Conservation (phyloP, 495 filamentous ascomycete genomes). For the Hyaloscypha variabilis region DNA sequence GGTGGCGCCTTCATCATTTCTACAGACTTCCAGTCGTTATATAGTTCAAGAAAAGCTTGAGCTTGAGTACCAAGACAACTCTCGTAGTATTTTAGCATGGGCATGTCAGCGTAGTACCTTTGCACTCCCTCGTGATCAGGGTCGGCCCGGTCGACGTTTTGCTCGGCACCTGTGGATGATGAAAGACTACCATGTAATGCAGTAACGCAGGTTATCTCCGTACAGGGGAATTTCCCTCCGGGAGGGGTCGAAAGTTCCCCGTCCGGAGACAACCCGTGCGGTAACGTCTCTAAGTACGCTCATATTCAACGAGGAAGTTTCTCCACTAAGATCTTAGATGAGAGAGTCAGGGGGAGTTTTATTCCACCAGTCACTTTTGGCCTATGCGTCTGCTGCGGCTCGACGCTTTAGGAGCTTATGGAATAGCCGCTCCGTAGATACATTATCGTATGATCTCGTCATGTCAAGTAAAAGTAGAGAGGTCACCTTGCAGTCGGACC, state of each 20-base stretch:
- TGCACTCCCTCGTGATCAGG: too few relatives aligned
- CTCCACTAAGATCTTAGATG: conserved; percentile 2
- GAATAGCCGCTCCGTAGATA: conserved; percentile 31
- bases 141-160: too few relatives aligned
- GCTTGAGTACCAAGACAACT: conserved; percentile 16
- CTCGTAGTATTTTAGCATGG: conserved; percentile 14
- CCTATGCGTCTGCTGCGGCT: conserved; percentile 8
- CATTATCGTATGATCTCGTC: conserved; percentile 39
- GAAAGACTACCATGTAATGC: too few relatives aligned
- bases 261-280: too few relatives aligned
- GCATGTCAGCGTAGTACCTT: too few relatives aligned
- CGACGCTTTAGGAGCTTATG: conserved; percentile 29
- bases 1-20: not conserved
- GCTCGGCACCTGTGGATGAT: too few relatives aligned
- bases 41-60: conserved; percentile 21
- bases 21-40: conserved; percentile 11
- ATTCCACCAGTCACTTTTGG: conserved; percentile 18
- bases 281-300: too few relatives aligned
- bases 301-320: conserved; percentile 2
- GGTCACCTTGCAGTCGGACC: conserved; percentile 15
- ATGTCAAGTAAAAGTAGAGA: conserved; percentile 21
- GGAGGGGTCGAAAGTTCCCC: too few relatives aligned
- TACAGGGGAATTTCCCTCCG: too few relatives aligned
- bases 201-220: too few relatives aligned
- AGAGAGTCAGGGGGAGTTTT: conserved; percentile 9